phyloP scores from a whole-genome alignment of 306 rosid species.

The Fagus sylvatica region DNA sequence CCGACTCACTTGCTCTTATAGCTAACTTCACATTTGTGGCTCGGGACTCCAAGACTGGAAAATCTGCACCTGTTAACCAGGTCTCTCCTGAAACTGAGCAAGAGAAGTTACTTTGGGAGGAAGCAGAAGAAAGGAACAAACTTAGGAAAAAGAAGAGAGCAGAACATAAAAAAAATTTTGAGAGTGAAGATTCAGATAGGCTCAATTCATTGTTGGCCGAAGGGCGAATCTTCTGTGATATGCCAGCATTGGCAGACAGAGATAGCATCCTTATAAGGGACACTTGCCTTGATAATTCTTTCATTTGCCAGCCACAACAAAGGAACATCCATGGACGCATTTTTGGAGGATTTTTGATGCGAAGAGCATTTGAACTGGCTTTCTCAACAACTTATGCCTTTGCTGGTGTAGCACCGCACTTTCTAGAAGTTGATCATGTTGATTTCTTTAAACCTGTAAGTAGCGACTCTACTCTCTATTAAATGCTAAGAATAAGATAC shows the following conservation, averaged over 20 bases:
- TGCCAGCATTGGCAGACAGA: conserved; percentile 91
- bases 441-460: conserved; percentile 89
- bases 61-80: conserved; percentile 65
- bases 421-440: conserved; percentile 87
- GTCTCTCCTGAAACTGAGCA: conserved; percentile 57
- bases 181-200: conserved; percentile 39
- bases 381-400: conserved; percentile 78
- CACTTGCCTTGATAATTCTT: conserved; percentile 76
- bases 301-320: conserved; percentile 90
- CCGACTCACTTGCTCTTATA: conserved; percentile 54
- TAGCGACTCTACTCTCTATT: neutral
- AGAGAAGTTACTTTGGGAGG: conserved; percentile 71
- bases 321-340: conserved; percentile 87
- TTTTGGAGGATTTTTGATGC: conserved; percentile 86
- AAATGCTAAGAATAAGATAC: neutral
- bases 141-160: conserved; percentile 53
- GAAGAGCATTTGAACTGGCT: conserved; percentile 90
- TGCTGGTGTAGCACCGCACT: conserved; percentile 82
- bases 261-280: conserved; percentile 73
- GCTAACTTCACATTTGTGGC: conserved; percentile 93
- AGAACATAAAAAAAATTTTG: conserved; percentile 38
- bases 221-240: conserved; percentile 70
- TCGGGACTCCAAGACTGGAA: conserved; percentile 67
- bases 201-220: conserved; percentile 64
- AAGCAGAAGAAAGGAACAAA: conserved; percentile 72